Percentiles rank a stretch among this genome's conserved stretches.
These are phyloP conservation scores for Nematocida sp. DNA, from an alignment of 371 early-diverging fungal genomes.

Conservation along the genomic window DNA sequence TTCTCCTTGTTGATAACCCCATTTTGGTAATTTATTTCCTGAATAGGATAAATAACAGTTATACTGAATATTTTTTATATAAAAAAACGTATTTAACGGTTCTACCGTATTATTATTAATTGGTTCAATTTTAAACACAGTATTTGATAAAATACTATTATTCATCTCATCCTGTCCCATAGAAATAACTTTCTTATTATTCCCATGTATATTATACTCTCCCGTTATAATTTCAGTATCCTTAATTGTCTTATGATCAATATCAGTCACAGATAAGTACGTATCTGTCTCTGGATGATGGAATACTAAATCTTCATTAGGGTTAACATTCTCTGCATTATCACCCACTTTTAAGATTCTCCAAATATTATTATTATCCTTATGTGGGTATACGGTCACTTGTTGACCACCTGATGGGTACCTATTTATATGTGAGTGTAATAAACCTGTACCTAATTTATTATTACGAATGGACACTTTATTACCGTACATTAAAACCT, in stretches of 20 bases:
- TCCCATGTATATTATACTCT: neutral
- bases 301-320: constrained; percentile 66
- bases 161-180: constrained; percentile 67
- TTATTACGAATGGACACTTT: constrained; percentile 81
- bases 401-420: constrained; percentile 93
- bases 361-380: constrained; percentile 94
- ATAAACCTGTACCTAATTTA: constrained; percentile 80
- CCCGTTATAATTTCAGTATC: constrained; percentile 68
- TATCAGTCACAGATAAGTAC: constrained; percentile 79
- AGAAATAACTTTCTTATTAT: neutral
- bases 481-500: constrained; percentile 88
- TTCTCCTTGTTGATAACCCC: constrained; percentile 95
- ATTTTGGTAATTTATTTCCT: constrained; percentile 81
- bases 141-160: constrained; percentile 49
- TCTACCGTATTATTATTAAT: constrained; percentile 65
- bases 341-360: constrained; percentile 66
- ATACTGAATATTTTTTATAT: constrained; percentile 76
- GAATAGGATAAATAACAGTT: constrained; percentile 81
- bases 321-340: constrained; percentile 49
- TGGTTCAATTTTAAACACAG: constrained; percentile 58
- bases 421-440: constrained; percentile 90
- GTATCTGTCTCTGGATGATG: constrained; percentile 65
- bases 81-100: constrained; percentile 80
- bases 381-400: constrained; percentile 93
- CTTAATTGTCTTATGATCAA: constrained; percentile 74